Percentiles rank a stretch among this genome's conserved stretches.
phyloP scores from a whole-genome alignment of 495 filamentous ascomycete genomes.

The Podospora conica region DNA sequence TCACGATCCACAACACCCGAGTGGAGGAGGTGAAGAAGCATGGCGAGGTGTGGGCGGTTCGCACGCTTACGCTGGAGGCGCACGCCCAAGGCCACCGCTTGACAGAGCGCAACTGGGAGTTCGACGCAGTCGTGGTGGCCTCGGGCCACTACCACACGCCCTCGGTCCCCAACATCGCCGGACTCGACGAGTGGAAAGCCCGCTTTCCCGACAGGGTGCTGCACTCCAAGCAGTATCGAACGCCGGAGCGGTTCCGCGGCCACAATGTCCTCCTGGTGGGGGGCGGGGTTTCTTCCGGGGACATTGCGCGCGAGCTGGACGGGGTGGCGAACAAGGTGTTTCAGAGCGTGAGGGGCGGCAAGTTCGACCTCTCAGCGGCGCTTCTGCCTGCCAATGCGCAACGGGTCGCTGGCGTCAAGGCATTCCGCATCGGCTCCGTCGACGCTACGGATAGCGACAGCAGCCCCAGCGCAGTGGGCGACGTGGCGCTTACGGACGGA shows the following conservation, averaged over 20 bases:
- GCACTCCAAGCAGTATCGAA: slow-evolving; percentile 59
- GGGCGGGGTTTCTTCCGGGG: slow-evolving; percentile 52
- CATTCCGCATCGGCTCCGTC: slow-evolving; percentile 45
- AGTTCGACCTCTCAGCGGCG: slow-evolving; percentile 47
- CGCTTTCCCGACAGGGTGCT: slow-evolving; percentile 45
- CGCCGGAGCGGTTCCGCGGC: slow-evolving; percentile 37
- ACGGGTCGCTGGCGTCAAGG: slow-evolving; percentile 48
- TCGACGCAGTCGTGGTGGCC: slow-evolving; percentile 54
- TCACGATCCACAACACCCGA: slow-evolving; percentile 49
- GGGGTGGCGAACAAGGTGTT: slow-evolving; percentile 43
- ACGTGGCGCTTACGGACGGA: slow-evolving; percentile 34
- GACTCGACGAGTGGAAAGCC: slow-evolving; percentile 47
- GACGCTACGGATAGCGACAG: slow-evolving; percentile 6
- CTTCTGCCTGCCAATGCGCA: slow-evolving; percentile 43
- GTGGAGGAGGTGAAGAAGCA: slow-evolving; percentile 50
- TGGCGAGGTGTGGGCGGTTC: slow-evolving; percentile 45
- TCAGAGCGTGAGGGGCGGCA: slow-evolving; percentile 53
- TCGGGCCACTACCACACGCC: slow-evolving; percentile 57
- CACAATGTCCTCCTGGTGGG: slow-evolving; percentile 56
- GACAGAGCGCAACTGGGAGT: slow-evolving; percentile 30
- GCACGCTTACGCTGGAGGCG: slow-evolving; percentile 33
- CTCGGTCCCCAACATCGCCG: slow-evolving; percentile 49
- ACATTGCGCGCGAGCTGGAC: slow-evolving; percentile 55
- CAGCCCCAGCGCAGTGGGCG: slow-evolving; percentile 40
- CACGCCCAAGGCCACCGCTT: slow-evolving; percentile 9